Base-by-base conservation (phyloP, 2,329 filamentous ascomycete species). In the Alternaria arbusti region DNA sequence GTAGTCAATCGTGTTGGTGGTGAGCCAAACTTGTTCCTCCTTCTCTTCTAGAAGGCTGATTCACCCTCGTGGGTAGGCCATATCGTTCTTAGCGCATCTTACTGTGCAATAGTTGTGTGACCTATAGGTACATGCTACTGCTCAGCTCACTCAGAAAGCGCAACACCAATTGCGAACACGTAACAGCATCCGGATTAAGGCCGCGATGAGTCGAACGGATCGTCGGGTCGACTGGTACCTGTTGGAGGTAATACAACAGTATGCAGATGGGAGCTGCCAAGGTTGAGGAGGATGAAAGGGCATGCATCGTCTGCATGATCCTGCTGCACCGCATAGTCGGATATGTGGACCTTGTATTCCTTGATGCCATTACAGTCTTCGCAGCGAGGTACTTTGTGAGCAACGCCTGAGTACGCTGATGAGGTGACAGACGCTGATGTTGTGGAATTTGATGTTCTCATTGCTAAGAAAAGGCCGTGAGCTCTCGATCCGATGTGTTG, bases 121-220 rank as follows among this genome's bases (percentile, higher is more conserved):
- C 44, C 25, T 50, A 50, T 50, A 50, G 47, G 47, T 50, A 50
- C 47, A n/a, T 50, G 47, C 47, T 50, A 50, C 47, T 50, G 23
- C 23, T 50, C 20, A n/a, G 20, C 44, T 46, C 20, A 46, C 44
- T 23, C 44, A 23, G 44, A 13, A 3, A 46, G 22, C 17, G 22
- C 20, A 23, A 46, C 13, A 23, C 20, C 44, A 15, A 12, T 15
- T 15, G 44, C 4, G 22, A 46, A 23, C 12, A 46, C 12, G 20
- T 46, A 23, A 15, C 20, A 46, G 11, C 17, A 15, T 2, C 1
- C 20, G 44, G 12, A 2, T 5, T 23, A 13, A 4, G 44, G 20
- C 20, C 44, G 9, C 10, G 28, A 40, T 28, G 11, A 22, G 10
- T 40, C 12, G 20, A 15, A 43, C 55, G 26, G 55, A 25, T 57